Base-by-base conservation (phyloP, 805 yeast genomes). In the Komagataella pastoris region DNA sequence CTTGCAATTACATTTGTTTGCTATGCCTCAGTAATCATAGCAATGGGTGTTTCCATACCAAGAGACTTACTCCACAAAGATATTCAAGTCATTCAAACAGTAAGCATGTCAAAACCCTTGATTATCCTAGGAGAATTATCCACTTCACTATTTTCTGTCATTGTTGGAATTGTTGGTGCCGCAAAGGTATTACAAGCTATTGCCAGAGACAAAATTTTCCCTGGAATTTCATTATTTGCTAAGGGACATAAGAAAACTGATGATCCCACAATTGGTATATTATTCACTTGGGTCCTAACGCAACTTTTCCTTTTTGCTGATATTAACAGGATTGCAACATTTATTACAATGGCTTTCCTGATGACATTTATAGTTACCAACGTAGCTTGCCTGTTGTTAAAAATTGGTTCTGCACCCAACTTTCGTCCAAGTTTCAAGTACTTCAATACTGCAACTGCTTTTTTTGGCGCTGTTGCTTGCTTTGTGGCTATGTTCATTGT, bases 291-390 rank as follows among this genome's bases (percentile, higher is more conserved):
- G 86, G 53, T 80, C 2, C 61, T 93, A 36, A 85, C 95, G 7
- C 99, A 93, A 61, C 55, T 85, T 6, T 91, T 95, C 55, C 71
- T 93, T 47, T 81, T 93, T 61, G 87, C 96, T 1, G 95, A 93
- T 62, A 85, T 93, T 55, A 91, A 93, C 66, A 87, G 85, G 64
- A 89, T 93, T 65, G 99, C 99, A 2, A 85, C 95, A 0, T 83
- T 89, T 59, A 91, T 93, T 55, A 91, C 98, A 1, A 89, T 95
- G 97, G 96, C 99, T 0, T 91, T 89, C 60, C 72, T 93, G 50
- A 87, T 91, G 93, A 93, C 99, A 0, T 93, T 93, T 60, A 83
- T 91, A 49, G 96, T 91, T 2, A 89, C 95, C 43, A 93, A 93
- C 61, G 66, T 91, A 55, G 98, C 99, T 2, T 95, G 99, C 64